Evolutionary conservation across 1,139 yeast species (phyloP), one percentile per base, ranked within the genome.

Genomic region (Arxiozyma telluris): DNA sequence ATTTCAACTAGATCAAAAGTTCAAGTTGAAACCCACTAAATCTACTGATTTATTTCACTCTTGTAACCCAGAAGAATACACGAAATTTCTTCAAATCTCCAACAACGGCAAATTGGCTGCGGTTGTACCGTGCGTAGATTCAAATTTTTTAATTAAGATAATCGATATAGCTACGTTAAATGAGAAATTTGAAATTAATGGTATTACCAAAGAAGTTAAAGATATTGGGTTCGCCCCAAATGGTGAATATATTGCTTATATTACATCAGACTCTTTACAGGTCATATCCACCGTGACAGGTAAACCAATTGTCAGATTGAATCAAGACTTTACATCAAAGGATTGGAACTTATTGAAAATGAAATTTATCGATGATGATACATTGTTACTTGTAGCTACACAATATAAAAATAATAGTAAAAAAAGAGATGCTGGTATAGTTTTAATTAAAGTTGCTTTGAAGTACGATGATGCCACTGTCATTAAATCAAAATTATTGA

Each of bases 91-190:
- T 11, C 71, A 75, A 44, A 64, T 84, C n/a, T 34, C 39, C 7
- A 27, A 27, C 2, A 81, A 83, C 64, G 82, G 80, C 39, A 62
- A 78, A 0, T 69, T 79, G 11, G 89, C 84, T 1, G 83, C 81
- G n/a, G 73, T 83, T 55, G 81, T 84, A 63, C 81, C 88, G 30
- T 82, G 87, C 3, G 74, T 59, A 17, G 59, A 62, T 15, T 12
- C 46, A 15, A 89, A 90, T 1, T 78, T 87, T 1, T 69, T 76
- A 5, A 70, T 85, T 39, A 78, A 78, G 58, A 70, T 84, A 41
- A 78, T 84, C 58, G 79, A 82, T 58, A 83, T 85, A 0, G 76
- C 73, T 17, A 72, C 78, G 39, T 70, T 84, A 58, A 80, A 77
- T 49, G 77, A 74, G 56, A 72, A 71, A 51, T 78, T 74, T 62